Conservation (phyloP, 169 alveolate genomes). For the Plasmodium relictum region DNA sequence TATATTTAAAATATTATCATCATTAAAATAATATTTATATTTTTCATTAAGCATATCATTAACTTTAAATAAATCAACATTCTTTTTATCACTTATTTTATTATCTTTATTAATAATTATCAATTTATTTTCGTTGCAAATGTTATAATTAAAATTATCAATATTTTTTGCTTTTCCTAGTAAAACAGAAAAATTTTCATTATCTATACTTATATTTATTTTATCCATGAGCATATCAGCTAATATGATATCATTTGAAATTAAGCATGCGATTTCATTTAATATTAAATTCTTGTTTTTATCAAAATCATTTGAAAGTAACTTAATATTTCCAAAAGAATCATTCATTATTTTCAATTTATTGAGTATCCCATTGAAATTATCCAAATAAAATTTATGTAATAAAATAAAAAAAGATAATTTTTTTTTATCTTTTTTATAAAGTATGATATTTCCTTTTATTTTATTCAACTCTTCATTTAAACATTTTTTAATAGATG, state of each 20-base stretch:
- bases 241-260: slow-evolving; percentile 20
- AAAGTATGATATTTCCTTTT: slow-evolving; percentile 15
- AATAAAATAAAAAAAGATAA: slow-evolving; percentile 27
- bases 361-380: slow-evolving; percentile 1
- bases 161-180: slow-evolving; percentile 9
- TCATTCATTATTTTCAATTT: slow-evolving; percentile 46
- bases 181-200: slow-evolving; percentile 15
- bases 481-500: slow-evolving; percentile 38
- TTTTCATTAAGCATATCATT: slow-evolving; percentile 8
- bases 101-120: slow-evolving; percentile 14
- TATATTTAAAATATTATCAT: neutral
- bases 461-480: slow-evolving; percentile 30
- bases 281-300: slow-evolving; percentile 25
- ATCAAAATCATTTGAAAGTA: slow-evolving; percentile 30
- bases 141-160: slow-evolving; percentile 1
- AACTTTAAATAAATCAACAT: neutral
- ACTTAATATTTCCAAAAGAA: slow-evolving; percentile 19
- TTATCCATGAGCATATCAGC: neutral
- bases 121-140: slow-evolving; percentile 3
- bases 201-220: slow-evolving; percentile 7
- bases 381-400: slow-evolving; percentile 46
- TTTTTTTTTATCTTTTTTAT: slow-evolving; percentile 51
- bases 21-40: neutral
- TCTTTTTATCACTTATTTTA: neutral
- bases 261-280: slow-evolving; percentile 12